phyloP scores from a whole-genome alignment of 1,284 basidiomycete species.

The Tilletiaria anomala region DNA sequence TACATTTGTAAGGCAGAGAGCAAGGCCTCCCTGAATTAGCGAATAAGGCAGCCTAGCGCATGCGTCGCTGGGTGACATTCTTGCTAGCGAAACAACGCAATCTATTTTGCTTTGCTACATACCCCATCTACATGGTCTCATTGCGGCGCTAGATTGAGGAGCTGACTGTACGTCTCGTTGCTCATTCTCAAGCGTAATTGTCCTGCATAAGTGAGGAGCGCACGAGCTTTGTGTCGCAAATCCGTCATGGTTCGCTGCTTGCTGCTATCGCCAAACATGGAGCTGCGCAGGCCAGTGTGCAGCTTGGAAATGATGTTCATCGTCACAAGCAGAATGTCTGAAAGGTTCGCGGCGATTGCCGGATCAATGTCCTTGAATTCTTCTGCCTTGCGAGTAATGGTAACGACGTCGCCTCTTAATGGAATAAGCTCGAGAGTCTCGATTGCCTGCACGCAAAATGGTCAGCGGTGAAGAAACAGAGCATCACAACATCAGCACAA shows the following conservation, averaged over 20 bases:
- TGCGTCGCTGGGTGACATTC: no score
- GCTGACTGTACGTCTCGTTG: conserved; percentile 36
- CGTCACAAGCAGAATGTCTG: conserved; percentile 72
- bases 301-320: conserved; percentile 70
- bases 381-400: conserved; percentile 72
- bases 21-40: no score
- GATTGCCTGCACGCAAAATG: conserved; percentile 53
- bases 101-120: conserved; percentile 2
- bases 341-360: conserved; percentile 72
- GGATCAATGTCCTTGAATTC: conserved; percentile 79
- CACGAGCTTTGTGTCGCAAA: conserved; percentile 29
- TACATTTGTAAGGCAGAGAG: no score
- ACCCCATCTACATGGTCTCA: conserved; percentile 6
- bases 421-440: conserved; percentile 80
- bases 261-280: conserved; percentile 17
- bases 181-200: conserved; percentile 38
- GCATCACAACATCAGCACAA: conserved; percentile 6
- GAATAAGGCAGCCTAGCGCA: no score
- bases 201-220: conserved; percentile 38
- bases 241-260: conserved; percentile 17
- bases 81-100: no score
- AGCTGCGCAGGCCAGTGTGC: conserved; percentile 30
- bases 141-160: conserved; percentile 7
- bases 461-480: not conserved
- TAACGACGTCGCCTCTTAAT: conserved; percentile 56